Conservation (phyloP, 1,284 basidiomycete genomes). For the Trametes hirsuta region DNA sequence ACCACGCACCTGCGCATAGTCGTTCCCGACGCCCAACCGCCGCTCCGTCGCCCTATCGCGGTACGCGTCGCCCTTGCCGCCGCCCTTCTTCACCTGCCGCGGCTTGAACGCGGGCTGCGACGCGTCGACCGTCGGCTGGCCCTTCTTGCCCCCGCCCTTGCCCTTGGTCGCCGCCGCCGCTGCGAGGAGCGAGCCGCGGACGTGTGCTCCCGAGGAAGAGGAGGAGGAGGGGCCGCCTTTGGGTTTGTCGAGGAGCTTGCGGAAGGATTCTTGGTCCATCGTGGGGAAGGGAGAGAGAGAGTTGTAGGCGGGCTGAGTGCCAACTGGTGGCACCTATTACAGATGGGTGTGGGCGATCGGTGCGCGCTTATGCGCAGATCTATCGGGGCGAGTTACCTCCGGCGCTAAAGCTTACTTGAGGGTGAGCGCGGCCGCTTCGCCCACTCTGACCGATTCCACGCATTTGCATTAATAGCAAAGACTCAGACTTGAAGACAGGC, state of each 20-base stretch:
- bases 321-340: too few relatives aligned
- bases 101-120: slow-evolving; percentile 66
- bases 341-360: too few relatives aligned
- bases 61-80: slow-evolving; percentile 49
- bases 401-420: too few relatives aligned
- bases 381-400: too few relatives aligned
- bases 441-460: too few relatives aligned
- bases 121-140: slow-evolving; percentile 30
- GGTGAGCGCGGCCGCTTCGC: too few relatives aligned
- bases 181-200: slow-evolving; percentile 29
- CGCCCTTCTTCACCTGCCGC: slow-evolving; percentile 67
- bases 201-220: slow-evolving; percentile 6
- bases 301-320: too few relatives aligned
- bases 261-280: slow-evolving; percentile 43
- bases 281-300: slow-evolving; percentile 19
- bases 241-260: slow-evolving; percentile 36
- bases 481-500: too few relatives aligned
- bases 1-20: slow-evolving; percentile 63
- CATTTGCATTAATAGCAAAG: too few relatives aligned
- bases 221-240: slow-evolving; percentile 10
- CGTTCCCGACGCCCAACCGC: slow-evolving; percentile 60
- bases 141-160: slow-evolving; percentile 26
- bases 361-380: too few relatives aligned
- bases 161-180: slow-evolving; percentile 12
- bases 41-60: slow-evolving; percentile 75